Base-by-base conservation (phyloP, 805 yeast genomes). In the Ogataea paradorogensis region DNA sequence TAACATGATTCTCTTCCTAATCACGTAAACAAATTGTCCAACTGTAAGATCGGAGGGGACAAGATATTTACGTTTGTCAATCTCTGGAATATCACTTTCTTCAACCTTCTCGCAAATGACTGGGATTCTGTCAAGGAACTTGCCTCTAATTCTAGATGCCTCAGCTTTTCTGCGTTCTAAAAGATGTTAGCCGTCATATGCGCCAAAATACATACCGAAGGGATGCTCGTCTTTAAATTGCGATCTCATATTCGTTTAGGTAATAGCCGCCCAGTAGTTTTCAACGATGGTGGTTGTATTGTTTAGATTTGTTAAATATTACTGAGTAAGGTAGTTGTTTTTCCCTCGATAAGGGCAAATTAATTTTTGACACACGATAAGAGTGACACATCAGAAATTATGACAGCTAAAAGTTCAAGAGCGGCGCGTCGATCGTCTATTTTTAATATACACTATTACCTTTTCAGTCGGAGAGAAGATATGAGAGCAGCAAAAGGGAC, bases 61-160 rank as follows among this genome's bases (percentile, higher is more conserved):
- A 50, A 93, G 74, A 62, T 93, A 93, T 70, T 93, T 93, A 65
- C 96, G 84, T 75, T 93, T 93, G 66, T 93, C 99, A 59, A 93
- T 90, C 52, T 89, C 93, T 33, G 95, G 95, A 49, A 93, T 85
- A 61, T 93, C 97, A 25, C 95, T 83, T 67, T 91, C 91, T 67
- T 90, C 98, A 27, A 90, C 97, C 67, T 90, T 84, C 69, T 93
- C 99, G 64, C 99, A 93, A 58, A 93, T 91, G 20, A 84, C 97
- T 3, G 99, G 99, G 46, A 93, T 88, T 52, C 99, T 78, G 62
- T 93, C 96, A 41, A 76, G 73, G 69, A 90, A 93, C 63, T 90
- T 85, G 56, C 84, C 82, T 48, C 88, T 79, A 59, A 91, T 91
- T 58, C 97, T 81, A 51, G 84, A 80, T 26, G 98, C 87, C 67